These are phyloP conservation scores for Calonectria ilicicola DNA, from an alignment of 2,329 filamentous ascomycete genomes.

Conservation along the genomic window DNA sequence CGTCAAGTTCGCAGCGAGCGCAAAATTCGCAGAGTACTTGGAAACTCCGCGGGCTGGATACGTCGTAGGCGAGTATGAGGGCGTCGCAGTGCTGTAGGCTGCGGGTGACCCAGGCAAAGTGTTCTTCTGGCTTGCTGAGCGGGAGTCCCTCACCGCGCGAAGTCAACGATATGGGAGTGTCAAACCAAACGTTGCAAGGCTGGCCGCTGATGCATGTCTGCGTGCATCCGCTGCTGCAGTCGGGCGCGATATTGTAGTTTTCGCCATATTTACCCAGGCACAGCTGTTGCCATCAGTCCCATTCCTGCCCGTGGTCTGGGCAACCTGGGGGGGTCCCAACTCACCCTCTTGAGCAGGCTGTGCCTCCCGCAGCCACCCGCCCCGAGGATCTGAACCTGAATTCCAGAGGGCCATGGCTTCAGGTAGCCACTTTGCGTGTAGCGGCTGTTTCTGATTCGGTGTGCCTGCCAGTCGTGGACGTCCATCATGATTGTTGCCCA, in stretches of 20 bases:
- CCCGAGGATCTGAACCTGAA: constrained; percentile 32
- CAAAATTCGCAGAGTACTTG: constrained; percentile 31
- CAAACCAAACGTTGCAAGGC: constrained; percentile 27
- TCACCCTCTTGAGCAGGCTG: constrained; percentile 27
- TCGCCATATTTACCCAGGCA: constrained; percentile 19
- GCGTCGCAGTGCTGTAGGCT: constrained; percentile 31
- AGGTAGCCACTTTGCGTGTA: constrained; percentile 24
- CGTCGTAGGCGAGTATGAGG: constrained; percentile 30
- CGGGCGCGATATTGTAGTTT: not conserved
- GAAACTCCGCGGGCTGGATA: constrained; percentile 25
- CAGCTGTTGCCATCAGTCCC: constrained; percentile 16
- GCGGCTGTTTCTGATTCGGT: constrained; percentile 27
- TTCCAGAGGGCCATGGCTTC: constrained; percentile 30
- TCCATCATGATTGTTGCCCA: constrained; percentile 24
- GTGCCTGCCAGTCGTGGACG: constrained; percentile 32
- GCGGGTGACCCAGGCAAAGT: constrained; percentile 23
- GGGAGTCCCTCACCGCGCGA: constrained; percentile 10
- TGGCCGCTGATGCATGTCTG: constrained; percentile 20
- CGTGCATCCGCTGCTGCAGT: constrained; percentile 5
- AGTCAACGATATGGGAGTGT: constrained; percentile 23
- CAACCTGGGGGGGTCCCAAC: not conserved
- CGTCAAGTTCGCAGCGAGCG: constrained; percentile 27
- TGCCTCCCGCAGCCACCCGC: constrained; percentile 26
- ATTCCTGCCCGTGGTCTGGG: not conserved
- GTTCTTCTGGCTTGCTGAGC: constrained; percentile 20